These are phyloP conservation scores for Aureobasidium mangrovei DNA, from an alignment of 2,329 filamentous ascomycete genomes.

Conservation along the genomic window DNA sequence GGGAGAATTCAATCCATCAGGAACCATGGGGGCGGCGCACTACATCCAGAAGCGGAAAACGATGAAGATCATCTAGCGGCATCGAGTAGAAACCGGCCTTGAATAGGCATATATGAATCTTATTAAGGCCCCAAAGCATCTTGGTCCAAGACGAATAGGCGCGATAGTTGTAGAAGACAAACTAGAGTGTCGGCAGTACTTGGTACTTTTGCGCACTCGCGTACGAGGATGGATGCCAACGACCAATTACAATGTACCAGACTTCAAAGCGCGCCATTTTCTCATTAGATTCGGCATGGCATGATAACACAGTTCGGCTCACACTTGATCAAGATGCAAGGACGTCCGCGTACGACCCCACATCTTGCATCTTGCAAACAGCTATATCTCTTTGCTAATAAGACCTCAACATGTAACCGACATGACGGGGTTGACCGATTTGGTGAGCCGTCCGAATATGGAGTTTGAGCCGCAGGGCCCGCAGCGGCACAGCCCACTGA, in stretches of 20 bases:
- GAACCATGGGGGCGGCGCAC: neutral
- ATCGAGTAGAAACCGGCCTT: neutral
- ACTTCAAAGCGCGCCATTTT: neutral
- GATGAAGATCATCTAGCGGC: neutral
- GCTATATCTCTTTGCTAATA: neutral
- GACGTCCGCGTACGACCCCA: too few species aligned
- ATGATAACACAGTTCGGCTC: neutral
- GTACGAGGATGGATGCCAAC: neutral
- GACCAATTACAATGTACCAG: neutral
- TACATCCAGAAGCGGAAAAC: neutral
- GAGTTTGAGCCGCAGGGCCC: too few species aligned
- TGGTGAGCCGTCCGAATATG: too few species aligned
- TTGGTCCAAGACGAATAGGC: too few species aligned
- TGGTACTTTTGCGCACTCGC: neutral
- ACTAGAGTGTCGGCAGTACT: neutral
- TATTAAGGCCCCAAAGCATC: neutral
- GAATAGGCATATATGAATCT: neutral
- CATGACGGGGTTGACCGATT: neutral
- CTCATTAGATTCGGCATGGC: neutral
- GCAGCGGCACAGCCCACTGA: too few species aligned
- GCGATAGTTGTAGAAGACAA: neutral
- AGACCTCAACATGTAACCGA: neutral
- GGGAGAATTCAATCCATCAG: neutral
- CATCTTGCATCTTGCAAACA: neutral
- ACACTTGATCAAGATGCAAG: too few species aligned